Evolutionary conservation across 2,329 filamentous ascomycete species (phyloP).

Genomic region (Arachnopeziza araneosa): DNA sequence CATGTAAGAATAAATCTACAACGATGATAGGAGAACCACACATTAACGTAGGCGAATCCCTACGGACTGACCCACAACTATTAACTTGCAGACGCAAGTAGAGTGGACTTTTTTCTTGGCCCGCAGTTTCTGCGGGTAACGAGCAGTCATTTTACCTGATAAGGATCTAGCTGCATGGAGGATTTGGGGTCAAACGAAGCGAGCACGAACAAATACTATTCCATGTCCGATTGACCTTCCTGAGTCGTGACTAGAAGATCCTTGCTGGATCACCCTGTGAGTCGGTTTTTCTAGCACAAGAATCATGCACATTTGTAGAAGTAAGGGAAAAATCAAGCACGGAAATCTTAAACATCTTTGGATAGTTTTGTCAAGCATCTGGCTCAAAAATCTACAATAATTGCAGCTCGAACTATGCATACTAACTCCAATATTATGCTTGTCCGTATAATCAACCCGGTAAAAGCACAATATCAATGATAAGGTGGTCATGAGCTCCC

Average conservation of each 20-base stretch:
- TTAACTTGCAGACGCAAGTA: neutral
- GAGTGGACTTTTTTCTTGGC: neutral
- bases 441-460: too few species aligned
- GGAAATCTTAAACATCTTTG: too few species aligned
- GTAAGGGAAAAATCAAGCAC: neutral
- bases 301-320: neutral
- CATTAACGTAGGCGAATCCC: neutral
- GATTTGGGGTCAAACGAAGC: neutral
- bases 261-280: neutral
- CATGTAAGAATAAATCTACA: neutral
- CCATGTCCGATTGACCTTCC: neutral
- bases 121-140: neutral
- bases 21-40: neutral
- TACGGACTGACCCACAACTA: neutral
- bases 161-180: neutral
- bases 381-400: too few species aligned
- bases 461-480: too few species aligned
- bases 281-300: neutral
- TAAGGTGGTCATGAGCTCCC: too few species aligned
- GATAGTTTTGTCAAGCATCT: too few species aligned
- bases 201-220: neutral
- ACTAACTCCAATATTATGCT: too few species aligned
- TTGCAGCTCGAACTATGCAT: too few species aligned
- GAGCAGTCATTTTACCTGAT: neutral
- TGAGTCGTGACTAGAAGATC: neutral